Evolutionary conservation across 2,329 filamentous ascomycete species (phyloP), one percentile per base, ranked within the genome.

Genomic region (Trichoderma brevicompactum): DNA sequence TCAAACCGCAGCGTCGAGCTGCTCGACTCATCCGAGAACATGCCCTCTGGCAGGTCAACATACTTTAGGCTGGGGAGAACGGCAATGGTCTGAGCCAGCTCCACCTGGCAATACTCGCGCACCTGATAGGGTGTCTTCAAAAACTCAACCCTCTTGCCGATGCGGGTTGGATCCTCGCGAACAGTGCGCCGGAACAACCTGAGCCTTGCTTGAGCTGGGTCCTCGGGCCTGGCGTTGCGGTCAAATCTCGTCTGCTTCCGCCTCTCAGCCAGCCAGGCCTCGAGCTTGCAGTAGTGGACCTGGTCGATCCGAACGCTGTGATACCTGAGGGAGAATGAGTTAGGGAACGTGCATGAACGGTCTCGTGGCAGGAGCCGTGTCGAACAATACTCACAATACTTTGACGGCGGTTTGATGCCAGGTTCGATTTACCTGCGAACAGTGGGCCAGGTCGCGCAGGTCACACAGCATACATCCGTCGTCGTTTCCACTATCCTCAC

Each of bases 61-160:
- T 95, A 97, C 75, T 87, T 89, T 50, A 98, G 81, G 73, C 94
- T 93, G 36, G 92, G 92, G 49, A 94, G 83, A 28, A 94, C 91
- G 43, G 92, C 92, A 54, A 97, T 90, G 32, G 91, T 92, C 58
- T 93, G 88, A 9, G 94, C 94, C 55, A 97, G 85, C 68, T 94
- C 91, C 62, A 91, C 85, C 75, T 95, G 92, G 75, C 86, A 91
- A 1, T 91, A 91, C 79, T 97, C 92, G 65, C 94, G 88, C 62
- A 94, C 89, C 94, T 97, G 97, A 77, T 97, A 97, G 7, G 94
- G 92, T 66, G 92, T 88, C 81, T 97, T 96, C 72, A 98, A 82
- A 71, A 89, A 93, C 73, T 89, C 80, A 5, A 97, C 92, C 48
- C 87, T 81, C 64, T 85, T 81, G 40, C 89, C 92, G 52, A 96